phyloP scores from a whole-genome alignment of 2,329 filamentous ascomycete species.

The Phialocephala sp. region DNA sequence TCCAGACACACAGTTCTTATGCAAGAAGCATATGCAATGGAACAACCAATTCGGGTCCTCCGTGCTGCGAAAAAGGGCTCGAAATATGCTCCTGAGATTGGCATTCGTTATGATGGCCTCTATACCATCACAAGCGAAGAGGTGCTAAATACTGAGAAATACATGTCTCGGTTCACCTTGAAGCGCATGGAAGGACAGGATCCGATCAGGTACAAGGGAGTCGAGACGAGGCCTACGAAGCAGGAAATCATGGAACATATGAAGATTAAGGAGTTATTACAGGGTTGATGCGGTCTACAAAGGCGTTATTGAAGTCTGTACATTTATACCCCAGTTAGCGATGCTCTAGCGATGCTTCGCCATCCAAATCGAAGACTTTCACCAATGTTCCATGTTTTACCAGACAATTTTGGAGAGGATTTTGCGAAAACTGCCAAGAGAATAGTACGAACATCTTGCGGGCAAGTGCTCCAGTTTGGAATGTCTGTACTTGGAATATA shows the following conservation, averaged over 20 bases:
- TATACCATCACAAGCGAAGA: conserved; percentile 51
- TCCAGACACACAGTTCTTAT: conserved; percentile 46
- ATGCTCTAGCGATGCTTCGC: no score
- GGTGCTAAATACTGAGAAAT: conserved; percentile 47
- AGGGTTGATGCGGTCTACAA: background rate
- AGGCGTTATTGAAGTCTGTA: background rate
- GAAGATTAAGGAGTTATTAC: conserved; percentile 13
- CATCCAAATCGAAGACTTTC: no score
- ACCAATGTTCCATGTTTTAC: no score
- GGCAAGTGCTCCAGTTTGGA: no score
- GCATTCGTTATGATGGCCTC: conserved; percentile 63
- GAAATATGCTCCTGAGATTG: conserved; percentile 51
- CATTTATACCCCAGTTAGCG: background rate
- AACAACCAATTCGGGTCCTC: conserved; percentile 55
- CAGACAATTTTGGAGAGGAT: no score
- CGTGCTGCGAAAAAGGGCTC: conserved; percentile 48
- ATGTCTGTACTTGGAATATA: no score
- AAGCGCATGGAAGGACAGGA: conserved; percentile 50
- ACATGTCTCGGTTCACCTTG: conserved; percentile 55
- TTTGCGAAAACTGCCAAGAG: no score
- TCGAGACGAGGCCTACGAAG: conserved; percentile 50
- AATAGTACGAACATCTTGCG: no score
- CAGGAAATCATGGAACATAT: conserved; percentile 42
- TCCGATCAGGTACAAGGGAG: conserved; percentile 52
- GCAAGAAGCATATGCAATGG: conserved; percentile 46